Conservation (phyloP, 495 filamentous ascomycete genomes). For the Trichoderma reesei region DNA sequence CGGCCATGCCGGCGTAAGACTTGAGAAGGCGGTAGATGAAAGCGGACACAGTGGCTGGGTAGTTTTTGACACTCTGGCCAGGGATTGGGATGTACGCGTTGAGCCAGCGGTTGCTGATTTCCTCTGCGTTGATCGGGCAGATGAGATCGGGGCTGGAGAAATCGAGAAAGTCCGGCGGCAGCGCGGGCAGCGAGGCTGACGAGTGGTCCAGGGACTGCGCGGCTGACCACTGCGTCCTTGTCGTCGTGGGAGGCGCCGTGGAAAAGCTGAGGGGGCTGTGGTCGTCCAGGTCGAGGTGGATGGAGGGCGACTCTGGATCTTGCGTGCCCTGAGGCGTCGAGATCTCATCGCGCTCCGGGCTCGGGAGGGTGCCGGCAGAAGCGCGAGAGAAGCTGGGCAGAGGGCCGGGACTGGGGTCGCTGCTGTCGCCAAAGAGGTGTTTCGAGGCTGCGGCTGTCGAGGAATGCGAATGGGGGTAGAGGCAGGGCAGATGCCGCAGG, state of each 20-base stretch:
- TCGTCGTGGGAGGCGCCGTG: not conserved
- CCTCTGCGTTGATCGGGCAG: slow-evolving; percentile 33
- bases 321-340: not conserved
- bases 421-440: not conserved
- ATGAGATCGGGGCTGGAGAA: slow-evolving; percentile 26
- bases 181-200: not conserved
- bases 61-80: slow-evolving; percentile 30
- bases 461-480: slow-evolving; percentile 1
- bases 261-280: not conserved
- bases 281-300: not conserved
- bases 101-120: slow-evolving; percentile 39
- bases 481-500: not conserved
- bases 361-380: slow-evolving; percentile 8
- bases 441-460: too few species aligned
- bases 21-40: slow-evolving; percentile 37
- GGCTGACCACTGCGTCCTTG: not conserved
- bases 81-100: slow-evolving; percentile 33
- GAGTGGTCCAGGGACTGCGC: not conserved
- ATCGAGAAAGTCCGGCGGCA: slow-evolving; percentile 11
- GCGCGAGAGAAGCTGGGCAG: slow-evolving; percentile 1
- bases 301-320: not conserved
- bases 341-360: slow-evolving; percentile 8
- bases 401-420: slow-evolving; percentile 9
- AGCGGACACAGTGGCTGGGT: slow-evolving; percentile 21
- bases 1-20: slow-evolving; percentile 29